phyloP scores from a whole-genome alignment of 2,329 filamentous ascomycete genomes.

The Alternaria gansuensis region DNA sequence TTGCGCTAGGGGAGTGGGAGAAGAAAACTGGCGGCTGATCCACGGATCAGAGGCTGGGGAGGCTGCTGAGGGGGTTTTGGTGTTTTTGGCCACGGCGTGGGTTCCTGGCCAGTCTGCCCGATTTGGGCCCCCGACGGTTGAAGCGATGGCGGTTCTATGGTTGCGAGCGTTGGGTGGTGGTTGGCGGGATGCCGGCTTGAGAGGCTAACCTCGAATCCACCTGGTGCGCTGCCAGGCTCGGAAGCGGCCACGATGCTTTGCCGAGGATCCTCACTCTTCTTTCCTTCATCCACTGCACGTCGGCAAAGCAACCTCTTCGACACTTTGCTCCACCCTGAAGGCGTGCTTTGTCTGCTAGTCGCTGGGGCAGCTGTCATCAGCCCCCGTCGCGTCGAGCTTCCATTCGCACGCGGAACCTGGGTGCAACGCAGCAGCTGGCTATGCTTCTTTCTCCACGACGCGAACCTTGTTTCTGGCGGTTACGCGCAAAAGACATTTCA shows the following conservation, averaged over 20 bases:
- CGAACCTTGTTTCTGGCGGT: conserved; percentile 18
- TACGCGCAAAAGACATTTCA: conserved; percentile 21
- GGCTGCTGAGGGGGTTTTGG: conserved; percentile 36
- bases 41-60: conserved; percentile 26
- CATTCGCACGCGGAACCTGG: not conserved
- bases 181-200: conserved; percentile 13
- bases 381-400: conserved; percentile 2
- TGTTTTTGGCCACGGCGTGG: conserved; percentile 27
- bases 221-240: conserved; percentile 4
- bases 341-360: conserved; percentile 5
- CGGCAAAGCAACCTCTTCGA: conserved; percentile 8
- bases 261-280: conserved; percentile 17
- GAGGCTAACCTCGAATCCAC: conserved; percentile 15
- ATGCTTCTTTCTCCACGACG: conserved; percentile 24
- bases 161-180: conserved; percentile 24
- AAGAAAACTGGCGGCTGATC: conserved; percentile 42
- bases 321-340: conserved; percentile 9
- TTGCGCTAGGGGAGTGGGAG: conserved; percentile 44
- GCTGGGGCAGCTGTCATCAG: conserved; percentile 12
- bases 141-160: conserved; percentile 14
- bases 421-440: conserved; percentile 28
- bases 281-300: conserved; percentile 4
- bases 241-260: conserved; percentile 14
- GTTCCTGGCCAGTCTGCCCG: conserved; percentile 18
- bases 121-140: conserved; percentile 18